Conservation (phyloP, 768 basidiomycete genomes). For the Epithele typhae region DNA sequence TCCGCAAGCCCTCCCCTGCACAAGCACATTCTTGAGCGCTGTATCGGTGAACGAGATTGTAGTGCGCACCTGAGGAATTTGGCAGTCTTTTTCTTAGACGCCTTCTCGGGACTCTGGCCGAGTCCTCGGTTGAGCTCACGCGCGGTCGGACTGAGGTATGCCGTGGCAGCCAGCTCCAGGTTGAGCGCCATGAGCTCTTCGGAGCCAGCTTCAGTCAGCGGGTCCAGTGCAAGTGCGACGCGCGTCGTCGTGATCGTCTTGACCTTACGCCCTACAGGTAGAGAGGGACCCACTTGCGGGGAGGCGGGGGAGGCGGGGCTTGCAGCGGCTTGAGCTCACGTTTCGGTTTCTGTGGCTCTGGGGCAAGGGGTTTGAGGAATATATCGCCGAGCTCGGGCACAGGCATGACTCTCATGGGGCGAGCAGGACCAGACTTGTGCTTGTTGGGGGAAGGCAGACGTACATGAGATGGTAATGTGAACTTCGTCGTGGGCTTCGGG, state of each 20-base stretch:
- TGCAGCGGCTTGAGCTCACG: background rate
- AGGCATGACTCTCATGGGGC: background rate
- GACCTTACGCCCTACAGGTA: conserved; percentile 18
- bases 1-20: conserved; percentile 55
- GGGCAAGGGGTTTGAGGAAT: conserved; percentile 6
- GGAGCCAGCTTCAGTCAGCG: conserved; percentile 44
- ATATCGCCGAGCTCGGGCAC: background rate
- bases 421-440: background rate
- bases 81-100: conserved; percentile 33
- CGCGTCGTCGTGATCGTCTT: conserved; percentile 49
- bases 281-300: background rate
- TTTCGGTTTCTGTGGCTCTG: background rate
- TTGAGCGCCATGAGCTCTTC: conserved; percentile 52
- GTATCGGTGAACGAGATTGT: background rate
- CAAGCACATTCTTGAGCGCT: background rate
- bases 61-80: conserved; percentile 45
- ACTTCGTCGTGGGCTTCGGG: background rate
- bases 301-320: conserved; percentile 7
- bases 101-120: conserved; percentile 56
- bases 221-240: conserved; percentile 49
- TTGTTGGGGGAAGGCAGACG: too few species aligned
- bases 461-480: background rate
- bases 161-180: conserved; percentile 41
- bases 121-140: conserved; percentile 45
- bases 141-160: conserved; percentile 32